Conservation (phyloP, 345 rosid species). For the Bruguiera sexangula region DNA sequence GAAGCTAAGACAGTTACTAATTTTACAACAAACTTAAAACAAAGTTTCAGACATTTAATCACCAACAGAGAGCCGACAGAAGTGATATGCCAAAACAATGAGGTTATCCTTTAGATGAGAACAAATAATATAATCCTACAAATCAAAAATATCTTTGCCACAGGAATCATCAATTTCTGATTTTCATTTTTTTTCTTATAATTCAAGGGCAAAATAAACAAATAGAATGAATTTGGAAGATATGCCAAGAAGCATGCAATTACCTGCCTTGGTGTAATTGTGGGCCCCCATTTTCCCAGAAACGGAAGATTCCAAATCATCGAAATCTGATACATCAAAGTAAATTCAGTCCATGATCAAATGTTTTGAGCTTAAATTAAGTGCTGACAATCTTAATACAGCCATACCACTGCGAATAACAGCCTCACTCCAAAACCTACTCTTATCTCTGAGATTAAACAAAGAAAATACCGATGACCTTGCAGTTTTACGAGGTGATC, state of each 20-base stretch:
- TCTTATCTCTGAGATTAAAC: slow-evolving; percentile 82
- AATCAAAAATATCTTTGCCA: too few species aligned
- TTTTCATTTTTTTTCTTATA: too few species aligned
- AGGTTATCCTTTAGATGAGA: too few species aligned
- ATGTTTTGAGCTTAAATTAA: too few species aligned
- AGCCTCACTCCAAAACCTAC: slow-evolving; percentile 91
- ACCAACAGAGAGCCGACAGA: too few species aligned
- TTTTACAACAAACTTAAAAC: too few species aligned
- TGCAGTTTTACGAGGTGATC: slow-evolving; percentile 39
- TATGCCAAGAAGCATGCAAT: slow-evolving; percentile 11
- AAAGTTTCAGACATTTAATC: too few species aligned
- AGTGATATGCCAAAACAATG: too few species aligned
- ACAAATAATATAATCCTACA: too few species aligned
- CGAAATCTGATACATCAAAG: slow-evolving; percentile 31
- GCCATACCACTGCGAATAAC: slow-evolving; percentile 61
- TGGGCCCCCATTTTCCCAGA: slow-evolving; percentile 46
- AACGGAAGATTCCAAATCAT: slow-evolving; percentile 62
- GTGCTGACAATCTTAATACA: not conserved
- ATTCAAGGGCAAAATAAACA: too few species aligned
- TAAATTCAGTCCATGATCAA: not conserved
- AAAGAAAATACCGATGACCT: slow-evolving; percentile 75
- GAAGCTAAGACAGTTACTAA: too few species aligned
- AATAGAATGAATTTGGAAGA: slow-evolving; percentile 1
- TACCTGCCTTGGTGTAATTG: slow-evolving; percentile 87
- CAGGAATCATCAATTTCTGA: too few species aligned